These are phyloP conservation scores for Saccharomycopsis vini DNA, from an alignment of 805 yeast genomes.

Conservation along the genomic window DNA sequence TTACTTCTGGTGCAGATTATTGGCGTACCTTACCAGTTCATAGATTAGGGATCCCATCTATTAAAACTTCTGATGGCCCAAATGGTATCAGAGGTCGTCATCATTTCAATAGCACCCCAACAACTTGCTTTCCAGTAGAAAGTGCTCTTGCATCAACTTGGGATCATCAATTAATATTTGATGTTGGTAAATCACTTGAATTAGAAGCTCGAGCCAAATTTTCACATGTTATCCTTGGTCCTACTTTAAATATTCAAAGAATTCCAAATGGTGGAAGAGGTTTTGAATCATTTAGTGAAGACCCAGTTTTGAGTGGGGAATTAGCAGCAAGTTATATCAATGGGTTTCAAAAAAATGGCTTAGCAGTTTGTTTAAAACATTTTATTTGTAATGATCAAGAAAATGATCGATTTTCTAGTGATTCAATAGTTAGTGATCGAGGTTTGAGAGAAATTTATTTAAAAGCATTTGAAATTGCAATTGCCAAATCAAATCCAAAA, in stretches of 20 bases:
- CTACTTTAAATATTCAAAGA: conserved; percentile 24
- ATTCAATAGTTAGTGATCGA: conserved; percentile 20
- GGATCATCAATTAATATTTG: conserved; percentile 41
- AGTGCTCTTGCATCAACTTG: conserved; percentile 51
- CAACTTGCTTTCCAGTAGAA: conserved; percentile 50
- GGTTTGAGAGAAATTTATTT: conserved; percentile 53
- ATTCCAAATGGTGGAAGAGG: conserved; percentile 62
- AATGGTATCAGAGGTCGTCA: conserved; percentile 48
- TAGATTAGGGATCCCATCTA: conserved; percentile 41
- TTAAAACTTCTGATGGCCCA: conserved; percentile 58
- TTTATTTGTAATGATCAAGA: conserved; percentile 58
- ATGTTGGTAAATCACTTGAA: conserved; percentile 50
- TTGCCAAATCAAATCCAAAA: not conserved
- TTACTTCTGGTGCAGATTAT: conserved; percentile 51
- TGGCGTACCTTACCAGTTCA: conserved; percentile 57
- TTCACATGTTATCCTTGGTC: conserved; percentile 47
- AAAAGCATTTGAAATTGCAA: conserved; percentile 42
- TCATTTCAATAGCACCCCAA: conserved; percentile 46
- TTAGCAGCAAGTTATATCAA: conserved; percentile 44
- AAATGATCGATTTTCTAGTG: conserved; percentile 45
- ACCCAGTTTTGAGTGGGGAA: conserved; percentile 51
- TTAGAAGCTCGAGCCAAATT: conserved; percentile 46
- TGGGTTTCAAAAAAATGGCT: conserved; percentile 52
- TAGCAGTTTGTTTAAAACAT: conserved; percentile 48
- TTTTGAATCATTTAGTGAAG: conserved; percentile 59